These are phyloP conservation scores for Orychophragmus violaceus DNA, from an alignment of 345 rosid species.

Conservation along the genomic window DNA sequence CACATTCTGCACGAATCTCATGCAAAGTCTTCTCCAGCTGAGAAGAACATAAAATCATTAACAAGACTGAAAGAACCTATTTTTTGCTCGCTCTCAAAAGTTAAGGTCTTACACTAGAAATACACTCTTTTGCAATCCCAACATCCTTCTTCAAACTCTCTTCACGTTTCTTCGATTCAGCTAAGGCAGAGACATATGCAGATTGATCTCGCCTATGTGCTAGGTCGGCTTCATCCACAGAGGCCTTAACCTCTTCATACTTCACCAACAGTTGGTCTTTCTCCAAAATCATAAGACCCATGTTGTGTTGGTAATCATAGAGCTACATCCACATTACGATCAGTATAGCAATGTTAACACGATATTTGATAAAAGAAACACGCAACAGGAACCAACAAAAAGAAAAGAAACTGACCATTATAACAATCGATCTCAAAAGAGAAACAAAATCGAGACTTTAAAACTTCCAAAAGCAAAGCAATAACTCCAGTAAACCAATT, in stretches of 20 bases:
- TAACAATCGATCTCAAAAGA: constrained; percentile 11
- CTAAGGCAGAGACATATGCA: constrained; percentile 54
- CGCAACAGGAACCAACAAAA: neutral
- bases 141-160: constrained; percentile 73
- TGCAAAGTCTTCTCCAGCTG: constrained; percentile 95
- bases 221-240: constrained; percentile 62
- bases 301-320: constrained; percentile 86
- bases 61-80: neutral
- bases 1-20: constrained; percentile 92
- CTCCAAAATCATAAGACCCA: constrained; percentile 87
- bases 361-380: neutral
- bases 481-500: constrained; percentile 3
- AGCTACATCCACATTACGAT: constrained; percentile 38
- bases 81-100: neutral
- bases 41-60: neutral
- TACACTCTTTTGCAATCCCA: constrained; percentile 81
- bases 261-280: constrained; percentile 56
- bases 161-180: constrained; percentile 76
- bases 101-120: constrained; percentile 63
- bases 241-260: constrained; percentile 58
- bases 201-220: constrained; percentile 57
- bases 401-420: neutral
- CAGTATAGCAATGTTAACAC: neutral
- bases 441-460: constrained; percentile 24
- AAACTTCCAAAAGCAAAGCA: constrained; percentile 9